Evolutionary conservation across 352 stramenopile genomes (phyloP), one percentile per base, ranked within the genome.

Genomic region (Globisporangium alternatum): DNA sequence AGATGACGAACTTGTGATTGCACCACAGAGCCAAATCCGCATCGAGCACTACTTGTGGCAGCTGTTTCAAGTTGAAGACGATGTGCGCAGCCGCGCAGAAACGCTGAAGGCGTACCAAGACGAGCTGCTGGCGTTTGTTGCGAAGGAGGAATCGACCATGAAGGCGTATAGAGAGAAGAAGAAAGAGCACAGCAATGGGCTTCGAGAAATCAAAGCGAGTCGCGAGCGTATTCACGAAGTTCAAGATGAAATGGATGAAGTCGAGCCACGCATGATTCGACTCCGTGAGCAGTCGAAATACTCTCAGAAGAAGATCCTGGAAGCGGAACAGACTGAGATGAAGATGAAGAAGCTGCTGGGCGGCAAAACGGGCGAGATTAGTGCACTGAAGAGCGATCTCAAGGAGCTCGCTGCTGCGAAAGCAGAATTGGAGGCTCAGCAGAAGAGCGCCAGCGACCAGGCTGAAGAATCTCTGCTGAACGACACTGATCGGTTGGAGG

Each of bases 1-100:
- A 48, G 9, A n/a, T 48, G 4, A 48, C 43, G 19, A 21, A 22
- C 17, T 22, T 48, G 43, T 44, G 8, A 3, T 21, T 30, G 37
- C 19, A 21, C 60, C 22, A 30, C 60, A 93, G 84, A 80, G 80
- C 67, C 61, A 84, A 21, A 62, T 98, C 4, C 83, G 93, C 31
- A 87, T 91, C 0, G 89, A 99, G 63, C 93, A 97, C 68, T 99
- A 98, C 61, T 75, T 99, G 43, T 99, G 96, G 96, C 90, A 98
- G 64, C 79, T 99, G 22, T 98, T 94, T 54, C 95, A 99, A 70
- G 86, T 98, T 22, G 79, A 99, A 62, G 80, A 91, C 15, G 90
- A 98, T 45, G 78, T 97, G 3, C 78, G 90, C 21, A 70, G 89
- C 30, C 84, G 92, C 44, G 89, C 97, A 65, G 91, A 94, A 28